phyloP scores from a whole-genome alignment of 1,284 basidiomycete species.

The Leccinum griseonigrum region DNA sequence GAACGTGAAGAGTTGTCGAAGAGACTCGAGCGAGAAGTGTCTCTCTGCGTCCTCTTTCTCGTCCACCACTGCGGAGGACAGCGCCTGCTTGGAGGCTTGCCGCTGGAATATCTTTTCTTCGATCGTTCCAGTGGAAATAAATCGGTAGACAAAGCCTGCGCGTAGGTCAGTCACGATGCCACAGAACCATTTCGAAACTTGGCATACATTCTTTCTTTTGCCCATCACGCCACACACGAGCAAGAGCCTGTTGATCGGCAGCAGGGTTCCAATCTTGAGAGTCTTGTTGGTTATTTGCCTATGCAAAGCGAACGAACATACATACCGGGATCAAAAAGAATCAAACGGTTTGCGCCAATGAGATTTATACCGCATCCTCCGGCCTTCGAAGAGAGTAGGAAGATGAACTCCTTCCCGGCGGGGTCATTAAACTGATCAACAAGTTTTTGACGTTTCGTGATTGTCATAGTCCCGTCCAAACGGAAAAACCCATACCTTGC shows the following conservation, averaged over 20 bases:
- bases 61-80: slow-evolving; percentile 97
- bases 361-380: slow-evolving; percentile 98
- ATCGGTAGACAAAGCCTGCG: slow-evolving; percentile 94
- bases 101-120: slow-evolving; percentile 99
- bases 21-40: slow-evolving; percentile 89
- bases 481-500: slow-evolving; percentile 89
- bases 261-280: slow-evolving; percentile 94
- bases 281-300: background rate
- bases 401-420: slow-evolving; percentile 91
- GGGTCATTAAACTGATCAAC: slow-evolving; percentile 99
- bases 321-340: slow-evolving; percentile 92
- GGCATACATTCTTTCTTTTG: slow-evolving; percentile 97
- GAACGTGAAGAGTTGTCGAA: slow-evolving; percentile 91
- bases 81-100: slow-evolving; percentile 94
- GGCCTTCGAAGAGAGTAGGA: slow-evolving; percentile 94
- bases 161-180: slow-evolving; percentile 3
- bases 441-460: slow-evolving; percentile 94
- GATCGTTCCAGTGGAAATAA: slow-evolving; percentile 96
- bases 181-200: background rate
- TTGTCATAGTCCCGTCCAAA: slow-evolving; percentile 91
- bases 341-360: slow-evolving; percentile 96
- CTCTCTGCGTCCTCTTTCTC: slow-evolving; percentile 95
- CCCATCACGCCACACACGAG: slow-evolving; percentile 98
- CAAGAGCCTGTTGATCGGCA: slow-evolving; percentile 96
- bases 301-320: background rate